A percentile compares a stretch with the other conserved stretches of the same genome.
Evolutionary conservation across 805 yeast genomes (phyloP).

Genomic region (Saccharomycopsis fibuligera): DNA sequence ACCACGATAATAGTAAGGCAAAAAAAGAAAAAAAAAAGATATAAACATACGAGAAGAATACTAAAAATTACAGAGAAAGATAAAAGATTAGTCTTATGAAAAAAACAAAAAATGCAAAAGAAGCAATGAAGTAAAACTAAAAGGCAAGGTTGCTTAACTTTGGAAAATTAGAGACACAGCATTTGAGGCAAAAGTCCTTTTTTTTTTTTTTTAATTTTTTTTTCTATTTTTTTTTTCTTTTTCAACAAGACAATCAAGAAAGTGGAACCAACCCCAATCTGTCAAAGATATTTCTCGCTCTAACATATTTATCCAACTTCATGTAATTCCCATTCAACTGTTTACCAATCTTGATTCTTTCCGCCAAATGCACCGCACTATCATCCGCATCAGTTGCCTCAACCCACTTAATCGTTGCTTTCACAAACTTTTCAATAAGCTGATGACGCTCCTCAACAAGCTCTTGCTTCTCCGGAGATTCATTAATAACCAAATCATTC

Average conservation of each 20-base stretch:
- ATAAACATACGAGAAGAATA: too few relatives aligned
- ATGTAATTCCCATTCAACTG: constrained; percentile 58
- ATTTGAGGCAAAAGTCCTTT: too few relatives aligned
- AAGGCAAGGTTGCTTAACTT: too few relatives aligned
- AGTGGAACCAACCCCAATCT: constrained; percentile 45
- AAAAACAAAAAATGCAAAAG: too few relatives aligned
- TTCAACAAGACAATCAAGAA: neutral
- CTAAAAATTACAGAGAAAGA: too few relatives aligned
- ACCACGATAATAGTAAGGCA: too few relatives aligned
- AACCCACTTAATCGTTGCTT: constrained; percentile 74
- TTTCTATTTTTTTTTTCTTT: too few relatives aligned
- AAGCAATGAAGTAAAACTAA: too few relatives aligned
- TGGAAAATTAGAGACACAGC: too few relatives aligned
- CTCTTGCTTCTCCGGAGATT: constrained; percentile 39
- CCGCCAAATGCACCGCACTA: constrained; percentile 42
- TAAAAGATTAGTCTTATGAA: too few relatives aligned
- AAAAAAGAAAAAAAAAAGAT: too few relatives aligned
- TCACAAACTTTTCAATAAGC: constrained; percentile 48
- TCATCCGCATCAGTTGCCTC: constrained; percentile 49
- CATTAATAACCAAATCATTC: constrained; percentile 40
- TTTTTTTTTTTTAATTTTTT: too few relatives aligned
- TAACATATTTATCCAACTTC: constrained; percentile 69
- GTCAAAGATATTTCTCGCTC: constrained; percentile 76
- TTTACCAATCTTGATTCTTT: constrained; percentile 47
- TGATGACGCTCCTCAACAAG: constrained; percentile 48